These are phyloP conservation scores for Cymodocea nodosa DNA, from an alignment of 116 monocot genomes.

Conservation along the genomic window DNA sequence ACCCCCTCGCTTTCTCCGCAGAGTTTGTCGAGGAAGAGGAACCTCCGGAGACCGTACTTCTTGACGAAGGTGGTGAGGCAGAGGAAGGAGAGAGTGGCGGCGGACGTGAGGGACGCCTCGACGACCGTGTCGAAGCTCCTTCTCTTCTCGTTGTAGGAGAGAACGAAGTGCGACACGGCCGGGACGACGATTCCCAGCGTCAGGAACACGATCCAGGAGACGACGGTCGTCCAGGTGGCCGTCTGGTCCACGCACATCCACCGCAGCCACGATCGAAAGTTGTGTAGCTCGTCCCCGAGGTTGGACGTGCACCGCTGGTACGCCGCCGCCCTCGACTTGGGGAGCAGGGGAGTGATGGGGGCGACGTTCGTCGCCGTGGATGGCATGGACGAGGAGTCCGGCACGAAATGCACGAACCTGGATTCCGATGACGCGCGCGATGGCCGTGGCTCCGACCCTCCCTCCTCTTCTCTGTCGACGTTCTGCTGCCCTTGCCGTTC, in stretches of 20 bases:
- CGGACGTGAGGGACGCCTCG: conserved; percentile 40
- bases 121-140: conserved; percentile 41
- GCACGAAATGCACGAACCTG: too few relatives aligned
- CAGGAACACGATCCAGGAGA: conserved; percentile 55
- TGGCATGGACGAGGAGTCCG: background rate
- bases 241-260: conserved; percentile 80
- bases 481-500: too few relatives aligned
- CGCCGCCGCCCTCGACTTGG: background rate
- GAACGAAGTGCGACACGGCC: conserved; percentile 27
- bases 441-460: too few relatives aligned
- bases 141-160: conserved; percentile 16
- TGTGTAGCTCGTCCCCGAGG: conserved; percentile 49
- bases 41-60: conserved; percentile 45
- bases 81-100: conserved; percentile 37
- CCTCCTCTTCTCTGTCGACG: too few relatives aligned
- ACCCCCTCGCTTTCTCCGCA: conserved; percentile 48
- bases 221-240: conserved; percentile 7
- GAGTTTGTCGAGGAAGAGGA: conserved; percentile 59
- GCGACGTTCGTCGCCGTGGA: background rate
- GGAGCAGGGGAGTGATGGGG: background rate
- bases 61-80: conserved; percentile 37
- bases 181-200: conserved; percentile 38
- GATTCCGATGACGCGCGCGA: too few relatives aligned
- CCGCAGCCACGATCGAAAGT: conserved; percentile 63
- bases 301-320: conserved; percentile 35